Percentiles rank a stretch among this genome's conserved stretches.
Conservation (phyloP, 352 stramenopile species). For the Phytophthora megakarya region DNA sequence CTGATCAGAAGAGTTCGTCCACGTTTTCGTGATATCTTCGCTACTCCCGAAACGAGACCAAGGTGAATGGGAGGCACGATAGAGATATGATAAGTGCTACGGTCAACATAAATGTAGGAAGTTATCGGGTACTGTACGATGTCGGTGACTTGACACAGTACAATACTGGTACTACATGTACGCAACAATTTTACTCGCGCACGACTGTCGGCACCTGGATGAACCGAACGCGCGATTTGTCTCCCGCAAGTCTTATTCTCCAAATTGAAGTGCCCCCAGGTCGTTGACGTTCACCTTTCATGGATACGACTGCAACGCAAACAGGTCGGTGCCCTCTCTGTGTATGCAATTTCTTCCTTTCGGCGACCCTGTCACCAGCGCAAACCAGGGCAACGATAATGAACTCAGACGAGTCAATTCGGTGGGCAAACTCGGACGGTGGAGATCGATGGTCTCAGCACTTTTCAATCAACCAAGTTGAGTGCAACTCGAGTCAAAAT, state of each 20-base stretch:
- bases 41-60: no score
- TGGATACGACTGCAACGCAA: not conserved
- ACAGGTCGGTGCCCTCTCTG: not conserved
- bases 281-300: no score
- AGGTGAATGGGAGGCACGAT: no score
- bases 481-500: not conserved
- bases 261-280: not conserved
- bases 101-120: no score
- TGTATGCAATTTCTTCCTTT: not conserved
- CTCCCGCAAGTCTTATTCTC: slow-evolving; percentile 2
- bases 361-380: slow-evolving; percentile 3
- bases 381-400: slow-evolving; percentile 1
- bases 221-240: slow-evolving; percentile 11
- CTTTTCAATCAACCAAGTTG: slow-evolving; percentile 6
- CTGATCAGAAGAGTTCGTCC: no score
- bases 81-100: no score
- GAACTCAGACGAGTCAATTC: slow-evolving; percentile 20
- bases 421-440: not conserved
- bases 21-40: no score
- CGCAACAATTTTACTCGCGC: no score
- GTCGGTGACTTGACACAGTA: no score
- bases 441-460: not conserved
- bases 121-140: no score
- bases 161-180: no score
- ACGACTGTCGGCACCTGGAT: slow-evolving; percentile 9